A percentile compares a stretch with the other conserved stretches of the same genome.
phyloP scores from a whole-genome alignment of 805 yeast genomes.

The Maudiozyma saulgeensis region DNA sequence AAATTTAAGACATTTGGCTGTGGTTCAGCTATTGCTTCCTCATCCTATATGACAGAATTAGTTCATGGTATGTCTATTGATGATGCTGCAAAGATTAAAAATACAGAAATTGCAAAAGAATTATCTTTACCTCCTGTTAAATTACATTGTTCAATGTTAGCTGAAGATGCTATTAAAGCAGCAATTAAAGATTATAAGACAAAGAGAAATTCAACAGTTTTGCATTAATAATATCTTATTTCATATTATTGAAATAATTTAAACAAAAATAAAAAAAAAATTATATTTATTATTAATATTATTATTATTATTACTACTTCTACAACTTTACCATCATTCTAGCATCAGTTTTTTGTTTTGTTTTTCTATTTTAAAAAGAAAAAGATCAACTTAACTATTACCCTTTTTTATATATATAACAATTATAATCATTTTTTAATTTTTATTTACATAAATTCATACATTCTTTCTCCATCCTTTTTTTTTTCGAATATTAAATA shows the following conservation, averaged over 20 bases:
- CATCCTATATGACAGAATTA: slow-evolving; percentile 88
- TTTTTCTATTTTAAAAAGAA: too few relatives aligned
- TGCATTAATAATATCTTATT: slow-evolving; percentile 3
- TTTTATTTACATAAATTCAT: not conserved
- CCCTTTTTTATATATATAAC: too few relatives aligned
- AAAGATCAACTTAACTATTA: too few relatives aligned
- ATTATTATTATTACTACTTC: too few relatives aligned
- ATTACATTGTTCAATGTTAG: slow-evolving; percentile 95
- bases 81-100: slow-evolving; percentile 87
- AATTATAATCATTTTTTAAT: not conserved
- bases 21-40: slow-evolving; percentile 94
- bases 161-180: slow-evolving; percentile 96
- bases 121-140: slow-evolving; percentile 93
- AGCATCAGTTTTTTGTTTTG: too few relatives aligned
- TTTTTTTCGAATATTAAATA: not conserved
- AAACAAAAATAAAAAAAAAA: too few relatives aligned
- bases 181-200: slow-evolving; percentile 92
- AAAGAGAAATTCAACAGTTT: slow-evolving; percentile 44
- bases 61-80: slow-evolving; percentile 92
- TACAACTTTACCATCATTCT: too few relatives aligned
- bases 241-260: not conserved
- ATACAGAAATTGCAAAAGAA: slow-evolving; percentile 91
- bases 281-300: too few relatives aligned
- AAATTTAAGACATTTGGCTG: slow-evolving; percentile 99
- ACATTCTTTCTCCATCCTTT: not conserved